Evolutionary conservation across 805 yeast species (phyloP), one percentile per base, ranked within the genome.

Genomic region (Metschnikowia arizonensis): DNA sequence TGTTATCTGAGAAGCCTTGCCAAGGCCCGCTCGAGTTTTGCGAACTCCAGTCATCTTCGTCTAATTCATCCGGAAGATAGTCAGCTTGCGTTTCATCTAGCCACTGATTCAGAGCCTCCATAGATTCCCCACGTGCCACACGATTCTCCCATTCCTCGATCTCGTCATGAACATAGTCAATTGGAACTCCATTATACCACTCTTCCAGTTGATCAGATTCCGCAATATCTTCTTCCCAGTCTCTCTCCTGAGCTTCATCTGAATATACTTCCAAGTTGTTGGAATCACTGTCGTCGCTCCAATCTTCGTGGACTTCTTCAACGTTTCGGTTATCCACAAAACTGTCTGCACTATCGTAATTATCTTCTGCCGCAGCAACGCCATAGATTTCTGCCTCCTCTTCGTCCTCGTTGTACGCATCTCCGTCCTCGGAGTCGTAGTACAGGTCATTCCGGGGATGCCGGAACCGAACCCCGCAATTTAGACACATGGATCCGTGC

Each of bases 401-500:
- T 10, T 52, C 58, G 38, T 65, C 69, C 40, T 64, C 69, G 38
- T 61, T 59, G 45, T 61, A 63, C 18, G 62, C 66, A 28, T 64
- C 71, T 15, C 66, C 71, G 24, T 68, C 72, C 4, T 64, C 70
- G 6, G 68, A 65, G 33, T 69, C 73, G 39, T 62, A 61, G 35
- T 60, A 61, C 28, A 56, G 66, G 19, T 65, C 64, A 24, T 62
- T 61, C 17, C 59, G 58, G 1, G 69, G 60, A 6, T 57, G 50
- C 19, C 72, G 56, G 49, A 83, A 73, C 26, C 79, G 59, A 46
- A 78, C 65, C 4, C 84, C 83, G 61, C 93, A 85, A 55, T 85
- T 84, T 5, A 78, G 71, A 56, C 93, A 85, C n/a, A 63, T 68
- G 3, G 73, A 64, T 0, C 86, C 88, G 49, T 78, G 78, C 1